Base-by-base conservation (phyloP, 495 filamentous ascomycete species). In the Physcia stellaris region DNA sequence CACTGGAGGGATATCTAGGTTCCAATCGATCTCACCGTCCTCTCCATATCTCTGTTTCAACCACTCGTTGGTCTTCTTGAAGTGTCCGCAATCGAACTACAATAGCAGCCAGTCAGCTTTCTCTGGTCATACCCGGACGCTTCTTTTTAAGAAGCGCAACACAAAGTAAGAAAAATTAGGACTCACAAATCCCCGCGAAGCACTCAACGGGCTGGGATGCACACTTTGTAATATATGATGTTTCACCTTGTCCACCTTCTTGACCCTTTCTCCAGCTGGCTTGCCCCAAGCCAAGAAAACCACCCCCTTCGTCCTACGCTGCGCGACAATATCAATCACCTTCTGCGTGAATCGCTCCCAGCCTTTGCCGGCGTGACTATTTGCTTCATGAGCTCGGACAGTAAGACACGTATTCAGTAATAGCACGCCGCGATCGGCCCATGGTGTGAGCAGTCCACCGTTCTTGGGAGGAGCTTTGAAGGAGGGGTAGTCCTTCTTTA, bases 271-370 rank as follows among this genome's bases (percentile, higher is more conserved):
- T 22, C 70, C 76, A 0, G 90, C 90, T 6, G 82, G 80, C 1
- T 55, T 73, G 2, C 90, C 90, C 90, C 90, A 98, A 0, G 86
- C 88, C 47, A 98, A 58, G 54, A 98, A 96, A 11, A 95, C 90
- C 2, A 96, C 88, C 0, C 90, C 90, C 20, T 64, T 61, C 4
- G 67, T 75, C 17, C 86, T 70, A 29, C 75, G 70, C 52, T 76
- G 71, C 4, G 82, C 79, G 4, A 96, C 83, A 2, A 80, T 69
- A 42, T 96, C 83, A 44, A 98, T 88, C 0, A 86, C 80, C 34
- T 75, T 80, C 51, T 94, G 85, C 26, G 90, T 98, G 55, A 98
- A 80, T 17, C 61, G 60, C 64, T 98, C 92, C 90, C 90, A 98
- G 10, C 90, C 90, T 35, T 73, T 73, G 47, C 77, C 75, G 0